phyloP scores from a whole-genome alignment of 2,329 filamentous ascomycete species.

The Ophiostoma perfectum region DNA sequence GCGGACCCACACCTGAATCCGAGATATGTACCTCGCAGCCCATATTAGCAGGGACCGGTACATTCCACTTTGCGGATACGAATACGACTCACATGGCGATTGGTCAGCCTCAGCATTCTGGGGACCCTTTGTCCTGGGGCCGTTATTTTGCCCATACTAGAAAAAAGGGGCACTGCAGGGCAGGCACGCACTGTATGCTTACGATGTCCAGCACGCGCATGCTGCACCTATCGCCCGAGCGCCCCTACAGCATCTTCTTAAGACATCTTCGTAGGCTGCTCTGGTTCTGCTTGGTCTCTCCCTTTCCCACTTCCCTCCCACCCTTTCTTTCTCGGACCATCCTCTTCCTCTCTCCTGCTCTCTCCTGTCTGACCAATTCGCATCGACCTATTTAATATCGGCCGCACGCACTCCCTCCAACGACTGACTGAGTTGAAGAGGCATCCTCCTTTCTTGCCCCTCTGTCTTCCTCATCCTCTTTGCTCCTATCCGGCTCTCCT shows the following conservation, averaged over 20 bases:
- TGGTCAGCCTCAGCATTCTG: slow-evolving; percentile 12
- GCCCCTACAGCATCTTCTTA: background rate
- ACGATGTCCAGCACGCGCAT: too few relatives aligned
- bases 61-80: slow-evolving; percentile 22
- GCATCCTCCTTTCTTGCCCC: slow-evolving; percentile 1
- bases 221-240: too few relatives aligned
- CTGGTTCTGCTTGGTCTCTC: background rate
- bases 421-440: background rate
- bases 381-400: slow-evolving; percentile 18
- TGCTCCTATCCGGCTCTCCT: background rate
- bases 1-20: background rate
- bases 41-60: background rate
- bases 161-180: slow-evolving; percentile 6
- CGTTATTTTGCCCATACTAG: slow-evolving; percentile 5
- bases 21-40: background rate
- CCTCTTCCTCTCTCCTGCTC: slow-evolving; percentile 1
- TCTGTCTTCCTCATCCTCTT: background rate
- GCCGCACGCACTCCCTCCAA: slow-evolving; percentile 6
- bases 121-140: background rate
- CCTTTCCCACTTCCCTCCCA: background rate
- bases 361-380: slow-evolving; percentile 19
- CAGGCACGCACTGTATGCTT: background rate
- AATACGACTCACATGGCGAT: slow-evolving; percentile 23
- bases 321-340: background rate
- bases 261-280: background rate